Base-by-base conservation (phyloP, 2,329 filamentous ascomycete species). In the Sclerotinia minor region DNA sequence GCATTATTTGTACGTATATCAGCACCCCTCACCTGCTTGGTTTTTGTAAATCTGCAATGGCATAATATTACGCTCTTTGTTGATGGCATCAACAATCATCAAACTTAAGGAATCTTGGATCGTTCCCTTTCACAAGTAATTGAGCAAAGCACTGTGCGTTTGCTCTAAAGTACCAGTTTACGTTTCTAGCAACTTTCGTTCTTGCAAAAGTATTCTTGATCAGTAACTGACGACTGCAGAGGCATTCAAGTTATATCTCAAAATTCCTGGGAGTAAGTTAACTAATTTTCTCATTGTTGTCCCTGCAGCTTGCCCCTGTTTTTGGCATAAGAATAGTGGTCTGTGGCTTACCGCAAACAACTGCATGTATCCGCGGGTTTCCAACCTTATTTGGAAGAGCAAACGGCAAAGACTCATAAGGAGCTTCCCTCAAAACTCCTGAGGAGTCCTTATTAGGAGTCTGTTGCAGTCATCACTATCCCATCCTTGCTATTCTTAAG, bases 341-440 rank as follows among this genome's bases (percentile, higher is more conserved):
- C 69, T 73, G 70, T 67, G 69, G 24, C 60, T 52, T 53, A 32
- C 69, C 50, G 54, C 53, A 71, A 71, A 70, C 72, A 67, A 65
- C 70, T 73, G 73, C 72, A 73, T 64, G 26, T 52, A 65, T 13
- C 71, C 73, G 70, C 63, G 32, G 50, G 59, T 65, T 59, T 45
- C 32, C 65, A 68, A 68, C 67, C 67, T 70, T 68, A 72, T 72
- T 72, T 70, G 70, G 65, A 54, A 64, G 53, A 69, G 65, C 73
- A 74, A 75, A 75, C 73, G 71, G 69, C 50, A 65, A 35, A 67
- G 19, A 60, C 45, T 60, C 64, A 67, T 69, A 64, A 29, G 41
- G 41, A 67, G 57, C 19, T 53, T 38, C 49, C 61, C 44, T 50
- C 21, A 67, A 58, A 52, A 60, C 67, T 60, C 55, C 69, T 58